Evolutionary conservation across 208 protist species (phyloP).

Genomic region (Crithidia sp.): DNA sequence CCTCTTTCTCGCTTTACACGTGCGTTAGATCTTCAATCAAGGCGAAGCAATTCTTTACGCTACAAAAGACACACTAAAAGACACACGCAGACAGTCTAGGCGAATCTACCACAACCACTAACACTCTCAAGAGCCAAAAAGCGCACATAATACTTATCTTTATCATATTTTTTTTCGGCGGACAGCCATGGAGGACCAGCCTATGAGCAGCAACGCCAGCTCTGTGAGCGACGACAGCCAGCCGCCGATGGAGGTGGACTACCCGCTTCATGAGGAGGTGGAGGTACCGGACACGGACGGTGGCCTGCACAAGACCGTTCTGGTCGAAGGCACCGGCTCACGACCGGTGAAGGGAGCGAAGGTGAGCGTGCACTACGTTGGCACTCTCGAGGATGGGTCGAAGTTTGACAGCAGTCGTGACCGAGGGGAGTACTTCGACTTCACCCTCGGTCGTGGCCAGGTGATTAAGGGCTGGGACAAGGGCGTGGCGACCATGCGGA

Average conservation of each 20-base stretch:
- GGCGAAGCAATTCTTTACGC: background rate
- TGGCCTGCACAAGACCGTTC: slow-evolving; percentile 80
- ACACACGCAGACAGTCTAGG: background rate
- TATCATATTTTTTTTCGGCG: background rate
- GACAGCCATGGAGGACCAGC: slow-evolving; percentile 15
- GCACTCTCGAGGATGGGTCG: slow-evolving; percentile 80
- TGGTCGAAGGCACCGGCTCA: slow-evolving; percentile 74
- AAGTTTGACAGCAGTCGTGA: slow-evolving; percentile 92
- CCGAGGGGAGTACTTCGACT: slow-evolving; percentile 84
- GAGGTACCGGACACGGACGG: slow-evolving; percentile 81
- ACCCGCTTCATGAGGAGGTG: slow-evolving; percentile 68
- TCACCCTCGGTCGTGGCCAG: slow-evolving; percentile 84
- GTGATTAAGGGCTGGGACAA: slow-evolving; percentile 94
- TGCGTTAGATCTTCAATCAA: too few species aligned
- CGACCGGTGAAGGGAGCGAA: slow-evolving; percentile 79
- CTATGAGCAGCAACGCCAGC: slow-evolving; percentile 25
- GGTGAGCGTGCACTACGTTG: slow-evolving; percentile 92
- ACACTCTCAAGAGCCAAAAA: too few species aligned
- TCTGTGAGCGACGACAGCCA: slow-evolving; percentile 68
- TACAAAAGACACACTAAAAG: background rate
- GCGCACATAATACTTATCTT: too few species aligned
- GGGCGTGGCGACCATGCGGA: slow-evolving; percentile 89
- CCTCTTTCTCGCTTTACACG: background rate
- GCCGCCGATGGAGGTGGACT: slow-evolving; percentile 67
- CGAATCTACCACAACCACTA: background rate